Percentiles rank a stretch among this genome's conserved stretches.
These are phyloP conservation scores for Paratinospora sagittata DNA, from an alignment of 164 flowering plant genomes.

Conservation along the genomic window DNA sequence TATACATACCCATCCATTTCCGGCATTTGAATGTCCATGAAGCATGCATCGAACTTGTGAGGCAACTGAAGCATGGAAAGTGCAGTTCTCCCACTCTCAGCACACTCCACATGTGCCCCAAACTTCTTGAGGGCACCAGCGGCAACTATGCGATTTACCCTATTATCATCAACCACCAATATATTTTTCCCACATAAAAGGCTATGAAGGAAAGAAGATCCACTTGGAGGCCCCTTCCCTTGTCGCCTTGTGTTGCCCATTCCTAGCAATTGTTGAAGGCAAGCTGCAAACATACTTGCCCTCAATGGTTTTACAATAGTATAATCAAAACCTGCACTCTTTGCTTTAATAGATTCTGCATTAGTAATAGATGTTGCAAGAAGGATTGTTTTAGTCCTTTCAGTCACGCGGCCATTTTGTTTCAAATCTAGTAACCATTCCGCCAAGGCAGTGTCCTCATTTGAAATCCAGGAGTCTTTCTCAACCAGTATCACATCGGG, in stretches of 20 bases:
- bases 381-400: constrained; percentile 59
- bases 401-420: constrained; percentile 29
- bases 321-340: constrained; percentile 67
- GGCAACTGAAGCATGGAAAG: constrained; percentile 59
- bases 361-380: constrained; percentile 57
- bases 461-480: constrained; percentile 67
- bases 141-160: constrained; percentile 83
- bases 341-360: constrained; percentile 57
- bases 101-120: constrained; percentile 84
- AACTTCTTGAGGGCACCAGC: constrained; percentile 85
- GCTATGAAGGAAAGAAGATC: constrained; percentile 39
- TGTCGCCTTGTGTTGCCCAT: constrained; percentile 44
- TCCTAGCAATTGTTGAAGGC: constrained; percentile 75
- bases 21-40: constrained; percentile 99
- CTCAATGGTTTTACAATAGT: constrained; percentile 84
- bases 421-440: constrained; percentile 30
- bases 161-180: constrained; percentile 88
- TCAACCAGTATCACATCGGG: constrained; percentile 75
- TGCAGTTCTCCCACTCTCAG: constrained; percentile 76
- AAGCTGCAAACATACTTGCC: constrained; percentile 78
- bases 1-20: constrained; percentile 92
- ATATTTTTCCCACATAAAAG: constrained; percentile 70
- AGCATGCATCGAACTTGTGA: constrained; percentile 86
- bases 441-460: constrained; percentile 27
- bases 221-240: constrained; percentile 38